Evolutionary conservation across 148 eudicot species (phyloP).

Genomic region (Camellia granthamiana): DNA sequence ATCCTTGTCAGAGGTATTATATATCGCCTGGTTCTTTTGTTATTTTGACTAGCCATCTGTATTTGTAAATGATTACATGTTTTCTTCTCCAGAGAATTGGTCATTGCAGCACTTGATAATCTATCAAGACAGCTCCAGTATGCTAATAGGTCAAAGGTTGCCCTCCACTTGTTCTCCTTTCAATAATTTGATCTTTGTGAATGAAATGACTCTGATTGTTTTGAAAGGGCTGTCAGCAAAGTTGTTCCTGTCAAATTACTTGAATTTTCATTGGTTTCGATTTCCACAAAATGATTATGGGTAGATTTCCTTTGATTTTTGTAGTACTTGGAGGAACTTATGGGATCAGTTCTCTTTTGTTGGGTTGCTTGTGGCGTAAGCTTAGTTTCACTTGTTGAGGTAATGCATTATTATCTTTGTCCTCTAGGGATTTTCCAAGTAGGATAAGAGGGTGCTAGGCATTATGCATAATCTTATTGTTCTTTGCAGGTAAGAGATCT

Average conservation of each 20-base stretch:
- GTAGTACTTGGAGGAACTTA: slow-evolving; percentile 89
- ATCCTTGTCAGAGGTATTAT: slow-evolving; percentile 72
- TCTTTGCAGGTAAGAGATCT: slow-evolving; percentile 72
- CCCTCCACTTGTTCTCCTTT: slow-evolving; percentile 2
- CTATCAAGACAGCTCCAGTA: slow-evolving; percentile 64
- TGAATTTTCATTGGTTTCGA: neutral
- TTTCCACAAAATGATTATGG: neutral
- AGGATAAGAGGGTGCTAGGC: neutral
- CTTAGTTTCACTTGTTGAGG: slow-evolving; percentile 85
- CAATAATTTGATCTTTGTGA: slow-evolving; percentile 8
- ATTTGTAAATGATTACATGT: neutral
- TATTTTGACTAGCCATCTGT: slow-evolving; percentile 7
- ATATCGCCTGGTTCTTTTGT: slow-evolving; percentile 7
- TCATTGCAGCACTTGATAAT: slow-evolving; percentile 66
- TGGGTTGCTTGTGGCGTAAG: slow-evolving; percentile 90
- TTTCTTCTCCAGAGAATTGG: slow-evolving; percentile 62
- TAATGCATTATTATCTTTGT: slow-evolving; percentile 20
- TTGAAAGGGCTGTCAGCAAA: neutral
- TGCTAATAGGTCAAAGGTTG: slow-evolving; percentile 70
- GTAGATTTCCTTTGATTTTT: slow-evolving; percentile 7
- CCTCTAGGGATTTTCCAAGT: slow-evolving; percentile 5
- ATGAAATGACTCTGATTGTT: slow-evolving; percentile 1
- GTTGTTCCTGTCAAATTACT: neutral
- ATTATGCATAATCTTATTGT: neutral
- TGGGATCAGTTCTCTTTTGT: slow-evolving; percentile 71